Percentiles rank a stretch among this genome's conserved stretches.
These are phyloP conservation scores for Rossbeevera mucosa DNA, from an alignment of 768 basidiomycete species.

Conservation along the genomic window DNA sequence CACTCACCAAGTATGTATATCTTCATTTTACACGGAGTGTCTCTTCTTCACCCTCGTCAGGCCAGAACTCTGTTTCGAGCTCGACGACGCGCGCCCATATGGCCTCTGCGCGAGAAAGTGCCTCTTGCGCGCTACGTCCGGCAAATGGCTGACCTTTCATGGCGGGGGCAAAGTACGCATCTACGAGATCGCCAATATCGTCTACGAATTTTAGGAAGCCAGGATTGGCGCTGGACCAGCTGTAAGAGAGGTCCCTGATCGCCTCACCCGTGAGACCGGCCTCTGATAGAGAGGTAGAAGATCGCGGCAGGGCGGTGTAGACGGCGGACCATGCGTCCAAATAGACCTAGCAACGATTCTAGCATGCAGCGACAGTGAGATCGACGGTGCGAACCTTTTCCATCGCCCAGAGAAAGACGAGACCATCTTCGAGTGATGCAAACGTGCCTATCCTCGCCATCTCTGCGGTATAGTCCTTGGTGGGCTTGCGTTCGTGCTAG, in stretches of 20 bases:
- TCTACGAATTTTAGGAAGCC: constrained; percentile 54
- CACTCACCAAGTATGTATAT: too few species aligned
- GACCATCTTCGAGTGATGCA: constrained; percentile 52
- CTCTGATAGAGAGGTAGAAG: not conserved
- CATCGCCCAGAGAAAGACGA: constrained; percentile 78
- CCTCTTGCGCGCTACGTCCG: constrained; percentile 6
- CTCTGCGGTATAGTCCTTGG: constrained; percentile 68
- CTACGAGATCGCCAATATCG: constrained; percentile 43
- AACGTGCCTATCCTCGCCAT: constrained; percentile 50
- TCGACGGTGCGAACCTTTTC: constrained; percentile 46
- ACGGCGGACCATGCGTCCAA: constrained; percentile 64
- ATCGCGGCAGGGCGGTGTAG: constrained; percentile 11
- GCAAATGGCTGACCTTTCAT: constrained; percentile 29
- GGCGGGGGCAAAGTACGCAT: constrained; percentile 34
- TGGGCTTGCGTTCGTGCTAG: constrained; percentile 55
- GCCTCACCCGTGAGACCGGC: constrained; percentile 24
- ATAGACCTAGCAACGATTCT: constrained; percentile 46
- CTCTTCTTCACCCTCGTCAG: constrained; percentile 37
- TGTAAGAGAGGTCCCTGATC: constrained; percentile 48
- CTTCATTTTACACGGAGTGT: not conserved
- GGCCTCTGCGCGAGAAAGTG: constrained; percentile 37
- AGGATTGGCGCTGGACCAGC: constrained; percentile 48
- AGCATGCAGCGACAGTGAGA: not conserved
- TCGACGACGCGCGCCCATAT: constrained; percentile 59
- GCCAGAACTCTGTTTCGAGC: constrained; percentile 61